Evolutionary conservation across 257 asterid species (phyloP).

Genomic region (Nyctanthes arbortristis): DNA sequence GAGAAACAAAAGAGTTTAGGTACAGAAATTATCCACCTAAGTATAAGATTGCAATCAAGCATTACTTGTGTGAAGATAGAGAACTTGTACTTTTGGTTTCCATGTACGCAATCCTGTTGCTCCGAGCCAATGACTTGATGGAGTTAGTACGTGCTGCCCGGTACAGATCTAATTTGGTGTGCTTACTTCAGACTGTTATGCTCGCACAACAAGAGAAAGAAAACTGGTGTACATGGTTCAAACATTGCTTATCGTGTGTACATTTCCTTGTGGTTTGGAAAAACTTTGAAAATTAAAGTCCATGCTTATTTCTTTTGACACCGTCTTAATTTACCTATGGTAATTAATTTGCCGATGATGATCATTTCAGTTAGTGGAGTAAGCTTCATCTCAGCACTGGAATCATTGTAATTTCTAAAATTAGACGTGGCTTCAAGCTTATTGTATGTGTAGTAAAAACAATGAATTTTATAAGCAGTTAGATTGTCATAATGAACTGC

Average conservation of each 20-base stretch:
- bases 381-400: not conserved
- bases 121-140: not conserved
- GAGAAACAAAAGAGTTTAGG: not conserved
- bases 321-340: not conserved
- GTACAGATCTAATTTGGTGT: not conserved
- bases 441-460: too few species aligned
- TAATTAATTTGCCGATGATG: not conserved
- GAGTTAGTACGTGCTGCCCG: not conserved
- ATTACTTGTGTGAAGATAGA: not conserved
- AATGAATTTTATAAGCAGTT: too few species aligned
- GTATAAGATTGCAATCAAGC: slow-evolving; percentile 4
- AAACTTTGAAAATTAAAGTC: not conserved
- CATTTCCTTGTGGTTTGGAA: not conserved
- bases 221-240: not conserved
- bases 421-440: too few species aligned
- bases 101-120: not conserved
- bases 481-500: not conserved
- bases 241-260: not conserved
- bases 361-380: not conserved
- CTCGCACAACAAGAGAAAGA: not conserved
- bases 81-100: not conserved
- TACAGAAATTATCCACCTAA: not conserved
- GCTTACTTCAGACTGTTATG: not conserved
- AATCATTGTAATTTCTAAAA: too few species aligned
- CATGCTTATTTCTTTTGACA: not conserved